phyloP scores from a whole-genome alignment of 164 flowering plant genomes.

The Liriodendron chinense region DNA sequence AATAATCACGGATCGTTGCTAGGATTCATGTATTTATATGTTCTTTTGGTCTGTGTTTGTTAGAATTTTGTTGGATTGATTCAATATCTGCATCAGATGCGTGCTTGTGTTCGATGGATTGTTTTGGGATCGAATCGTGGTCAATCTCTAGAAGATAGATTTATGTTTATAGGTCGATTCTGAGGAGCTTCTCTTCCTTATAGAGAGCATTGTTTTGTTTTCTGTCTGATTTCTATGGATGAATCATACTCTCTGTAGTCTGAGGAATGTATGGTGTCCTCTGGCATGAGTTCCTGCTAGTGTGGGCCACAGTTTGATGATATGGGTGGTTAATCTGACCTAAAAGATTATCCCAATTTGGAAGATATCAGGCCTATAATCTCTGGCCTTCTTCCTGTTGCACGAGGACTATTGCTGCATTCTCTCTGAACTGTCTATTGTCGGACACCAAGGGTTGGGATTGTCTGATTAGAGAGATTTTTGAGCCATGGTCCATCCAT shows the following conservation, averaged over 20 bases:
- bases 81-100: background rate
- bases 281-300: background rate
- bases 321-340: no score
- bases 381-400: background rate
- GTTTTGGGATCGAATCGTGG: background rate
- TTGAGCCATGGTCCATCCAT: background rate
- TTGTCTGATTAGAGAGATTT: background rate
- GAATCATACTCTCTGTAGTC: background rate
- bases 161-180: background rate
- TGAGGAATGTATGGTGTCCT: background rate
- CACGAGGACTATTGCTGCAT: background rate
- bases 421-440: background rate
- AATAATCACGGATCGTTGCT: background rate
- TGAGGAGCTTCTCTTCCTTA: background rate
- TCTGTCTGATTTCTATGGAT: background rate
- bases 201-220: background rate
- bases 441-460: background rate
- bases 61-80: background rate
- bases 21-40: background rate
- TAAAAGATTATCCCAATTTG: no score
- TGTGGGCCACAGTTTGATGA: no score
- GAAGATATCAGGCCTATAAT: no score
- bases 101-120: background rate
- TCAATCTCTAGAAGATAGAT: background rate
- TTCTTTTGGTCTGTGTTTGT: background rate